Conservation (phyloP, 2,329 filamentous ascomycete species). For the Anthostomella pinea region DNA sequence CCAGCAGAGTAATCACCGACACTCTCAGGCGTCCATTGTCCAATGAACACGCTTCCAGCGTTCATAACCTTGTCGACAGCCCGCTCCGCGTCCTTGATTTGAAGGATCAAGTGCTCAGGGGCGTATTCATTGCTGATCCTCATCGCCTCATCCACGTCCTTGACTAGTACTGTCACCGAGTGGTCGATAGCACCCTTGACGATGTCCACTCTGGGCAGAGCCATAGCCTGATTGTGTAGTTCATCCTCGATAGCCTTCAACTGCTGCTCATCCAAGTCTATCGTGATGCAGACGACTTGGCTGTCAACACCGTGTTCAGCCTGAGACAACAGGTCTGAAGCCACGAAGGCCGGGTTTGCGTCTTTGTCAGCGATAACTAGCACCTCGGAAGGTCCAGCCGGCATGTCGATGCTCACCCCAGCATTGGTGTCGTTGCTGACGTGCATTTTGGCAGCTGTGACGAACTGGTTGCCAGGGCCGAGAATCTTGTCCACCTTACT, state of each 20-base stretch:
- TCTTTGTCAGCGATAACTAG: slow-evolving; percentile 89
- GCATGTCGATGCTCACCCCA: slow-evolving; percentile 96
- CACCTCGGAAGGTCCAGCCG: slow-evolving; percentile 92
- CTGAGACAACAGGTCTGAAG: slow-evolving; percentile 89
- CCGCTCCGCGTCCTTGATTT: slow-evolving; percentile 73
- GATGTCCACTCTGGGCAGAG: slow-evolving; percentile 87
- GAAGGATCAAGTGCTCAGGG: slow-evolving; percentile 93
- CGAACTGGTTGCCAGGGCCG: slow-evolving; percentile 96
- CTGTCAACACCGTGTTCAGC: slow-evolving; percentile 96
- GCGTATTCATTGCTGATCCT: slow-evolving; percentile 88
- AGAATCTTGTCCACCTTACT: slow-evolving; percentile 99
- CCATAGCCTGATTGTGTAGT: slow-evolving; percentile 81
- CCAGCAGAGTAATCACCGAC: slow-evolving; percentile 98
- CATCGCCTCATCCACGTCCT: slow-evolving; percentile 70
- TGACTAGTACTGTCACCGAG: slow-evolving; percentile 81
- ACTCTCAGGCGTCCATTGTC: slow-evolving; percentile 94
- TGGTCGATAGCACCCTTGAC: slow-evolving; percentile 87
- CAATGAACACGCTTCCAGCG: slow-evolving; percentile 93
- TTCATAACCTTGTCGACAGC: slow-evolving; percentile 81
- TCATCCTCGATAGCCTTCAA: slow-evolving; percentile 86
- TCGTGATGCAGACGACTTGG: slow-evolving; percentile 86
- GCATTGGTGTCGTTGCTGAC: slow-evolving; percentile 97
- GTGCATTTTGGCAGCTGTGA: slow-evolving; percentile 97
- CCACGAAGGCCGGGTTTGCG: slow-evolving; percentile 90
- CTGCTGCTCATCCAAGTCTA: slow-evolving; percentile 71